Conservation (phyloP, 1,139 yeast species). For the Diutina scorzettiae region DNA sequence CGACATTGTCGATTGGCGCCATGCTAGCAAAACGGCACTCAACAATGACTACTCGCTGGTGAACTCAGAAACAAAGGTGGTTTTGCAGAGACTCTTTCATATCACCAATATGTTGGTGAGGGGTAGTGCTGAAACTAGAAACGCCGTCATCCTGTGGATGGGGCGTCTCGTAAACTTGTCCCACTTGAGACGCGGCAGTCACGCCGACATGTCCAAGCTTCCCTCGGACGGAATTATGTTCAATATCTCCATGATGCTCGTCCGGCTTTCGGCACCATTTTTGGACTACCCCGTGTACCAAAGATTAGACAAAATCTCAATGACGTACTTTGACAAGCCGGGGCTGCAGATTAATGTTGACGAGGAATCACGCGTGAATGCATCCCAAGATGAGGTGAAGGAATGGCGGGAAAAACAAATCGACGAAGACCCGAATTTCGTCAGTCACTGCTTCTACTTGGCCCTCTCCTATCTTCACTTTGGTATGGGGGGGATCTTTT, state of each 20-base stretch:
- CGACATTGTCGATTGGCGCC: constrained; percentile 23
- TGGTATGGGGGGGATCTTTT: constrained; percentile 73
- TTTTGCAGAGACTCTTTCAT: constrained; percentile 49
- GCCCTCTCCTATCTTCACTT: constrained; percentile 73
- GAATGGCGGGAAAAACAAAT: constrained; percentile 32
- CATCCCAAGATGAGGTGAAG: constrained; percentile 61
- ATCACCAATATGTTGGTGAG: constrained; percentile 70
- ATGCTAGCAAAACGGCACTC: constrained; percentile 26
- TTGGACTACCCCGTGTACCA: constrained; percentile 46
- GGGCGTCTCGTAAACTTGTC: constrained; percentile 63
- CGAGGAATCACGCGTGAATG: constrained; percentile 76
- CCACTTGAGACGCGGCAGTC: constrained; percentile 82
- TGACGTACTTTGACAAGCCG: constrained; percentile 42
- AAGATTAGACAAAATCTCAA: constrained; percentile 69
- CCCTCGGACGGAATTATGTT: constrained; percentile 78
- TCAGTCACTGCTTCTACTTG: constrained; percentile 77
- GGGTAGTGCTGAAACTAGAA: constrained; percentile 55
- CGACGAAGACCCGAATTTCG: constrained; percentile 44
- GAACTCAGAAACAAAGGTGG: constrained; percentile 37
- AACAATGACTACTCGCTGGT: constrained; percentile 46
- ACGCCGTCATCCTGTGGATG: constrained; percentile 52
- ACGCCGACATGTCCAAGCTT: constrained; percentile 54
- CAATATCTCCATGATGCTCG: constrained; percentile 56
- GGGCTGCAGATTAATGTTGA: constrained; percentile 43
- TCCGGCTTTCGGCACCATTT: constrained; percentile 75